phyloP scores from a whole-genome alignment of 2,329 filamentous ascomycete species.

The Pseudogymnoascus sp. region DNA sequence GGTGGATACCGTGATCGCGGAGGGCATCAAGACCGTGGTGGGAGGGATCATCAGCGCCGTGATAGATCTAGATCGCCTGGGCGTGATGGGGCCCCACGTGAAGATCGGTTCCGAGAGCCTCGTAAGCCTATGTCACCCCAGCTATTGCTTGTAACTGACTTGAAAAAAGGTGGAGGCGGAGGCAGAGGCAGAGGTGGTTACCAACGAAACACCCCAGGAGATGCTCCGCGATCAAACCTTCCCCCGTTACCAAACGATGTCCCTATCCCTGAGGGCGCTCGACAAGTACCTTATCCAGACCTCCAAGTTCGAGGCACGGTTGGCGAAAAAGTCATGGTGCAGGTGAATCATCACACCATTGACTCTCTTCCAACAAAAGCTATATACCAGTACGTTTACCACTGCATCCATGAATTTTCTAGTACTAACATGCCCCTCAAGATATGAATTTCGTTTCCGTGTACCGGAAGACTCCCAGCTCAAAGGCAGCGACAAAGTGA shows the following conservation, averaged over 20 bases:
- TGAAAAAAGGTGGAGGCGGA: not conserved
- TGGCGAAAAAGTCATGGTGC: not conserved
- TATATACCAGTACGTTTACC: constrained; percentile 9
- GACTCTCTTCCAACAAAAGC: not conserved
- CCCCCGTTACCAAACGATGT: not conserved
- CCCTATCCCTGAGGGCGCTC: not conserved
- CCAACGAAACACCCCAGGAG: constrained; percentile 23
- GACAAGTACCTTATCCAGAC: not conserved
- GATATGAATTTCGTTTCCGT: constrained; percentile 6
- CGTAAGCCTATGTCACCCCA: not conserved
- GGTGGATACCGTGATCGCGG: not conserved
- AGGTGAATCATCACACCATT: constrained; percentile 9
- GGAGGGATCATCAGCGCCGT: not conserved
- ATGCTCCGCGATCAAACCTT: constrained; percentile 19
- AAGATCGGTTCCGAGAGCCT: constrained; percentile 1
- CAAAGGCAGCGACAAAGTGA: constrained; percentile 6
- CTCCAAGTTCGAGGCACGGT: not conserved
- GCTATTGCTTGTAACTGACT: not conserved
- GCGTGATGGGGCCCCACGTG: not conserved
- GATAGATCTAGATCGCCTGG: not conserved
- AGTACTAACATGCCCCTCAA: not conserved
- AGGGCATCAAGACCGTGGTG: not conserved
- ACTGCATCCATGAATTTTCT: not conserved
- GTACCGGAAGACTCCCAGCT: constrained; percentile 4
- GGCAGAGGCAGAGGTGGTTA: not conserved